Percentiles rank a stretch among this genome's conserved stretches.
Conservation (phyloP, 768 basidiomycete genomes). For the Russula sp. region DNA sequence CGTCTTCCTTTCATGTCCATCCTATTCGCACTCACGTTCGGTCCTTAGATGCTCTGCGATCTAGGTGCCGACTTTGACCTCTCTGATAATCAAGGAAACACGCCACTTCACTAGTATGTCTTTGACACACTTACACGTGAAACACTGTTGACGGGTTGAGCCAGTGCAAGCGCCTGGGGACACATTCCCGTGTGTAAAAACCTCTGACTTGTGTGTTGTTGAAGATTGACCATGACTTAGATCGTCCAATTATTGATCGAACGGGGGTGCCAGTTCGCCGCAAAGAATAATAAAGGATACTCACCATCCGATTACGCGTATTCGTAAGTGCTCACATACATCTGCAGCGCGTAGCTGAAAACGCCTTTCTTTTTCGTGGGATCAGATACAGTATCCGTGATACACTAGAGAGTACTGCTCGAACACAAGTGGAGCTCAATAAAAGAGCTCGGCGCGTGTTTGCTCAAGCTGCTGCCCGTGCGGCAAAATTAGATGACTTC, state of each 20-base stretch:
- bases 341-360: conserved; percentile 26
- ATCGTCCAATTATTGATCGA: conserved; percentile 86
- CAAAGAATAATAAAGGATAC: conserved; percentile 87
- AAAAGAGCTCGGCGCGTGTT: conserved; percentile 73
- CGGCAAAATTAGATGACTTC: conserved; percentile 54
- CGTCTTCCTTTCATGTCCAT: conserved; percentile 34
- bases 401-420: conserved; percentile 76
- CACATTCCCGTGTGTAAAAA: conserved; percentile 63
- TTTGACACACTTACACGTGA: neutral
- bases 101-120: conserved; percentile 87
- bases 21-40: conserved; percentile 28
- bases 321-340: conserved; percentile 50
- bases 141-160: conserved; percentile 20
- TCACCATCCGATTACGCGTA: conserved; percentile 93
- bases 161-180: conserved; percentile 84
- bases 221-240: conserved; percentile 40
- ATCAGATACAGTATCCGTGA: conserved; percentile 69
- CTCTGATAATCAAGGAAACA: conserved; percentile 88
- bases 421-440: conserved; percentile 73
- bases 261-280: conserved; percentile 78
- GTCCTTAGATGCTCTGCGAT: conserved; percentile 79
- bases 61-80: conserved; percentile 87
- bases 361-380: conserved; percentile 22
- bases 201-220: conserved; percentile 18
- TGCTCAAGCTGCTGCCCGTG: conserved; percentile 68